Base-by-base conservation (phyloP, 305 asterid species). In the Fraxinus xanthoxyloides region DNA sequence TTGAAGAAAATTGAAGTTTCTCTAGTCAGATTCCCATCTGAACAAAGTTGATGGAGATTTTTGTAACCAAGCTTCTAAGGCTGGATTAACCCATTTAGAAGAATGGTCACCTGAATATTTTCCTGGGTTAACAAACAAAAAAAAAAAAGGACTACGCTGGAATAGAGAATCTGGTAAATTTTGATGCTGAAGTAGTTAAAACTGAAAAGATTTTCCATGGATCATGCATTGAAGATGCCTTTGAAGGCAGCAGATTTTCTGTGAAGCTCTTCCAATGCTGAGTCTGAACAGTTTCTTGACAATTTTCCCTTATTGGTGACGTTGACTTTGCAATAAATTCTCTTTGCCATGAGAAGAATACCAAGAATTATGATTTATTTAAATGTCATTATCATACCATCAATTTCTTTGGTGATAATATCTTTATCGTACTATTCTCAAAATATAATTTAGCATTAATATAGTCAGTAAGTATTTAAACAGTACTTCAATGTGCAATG, bases 21-120 rank as follows among this genome's bases (percentile, higher is more conserved):
- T 67, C 10, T 61, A 28, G 74, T 67, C 32, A 4, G 79, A 76
- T 76, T 32, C 12, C 79, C 79, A 43, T 48, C 78, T 76, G 67
- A 24, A 40, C 26, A 46, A 48, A 76, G 24, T 56, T 67, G 61
- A 43, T 17, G 10, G 30, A 46, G 26, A 24, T 48, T 76, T 76
- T 1, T 26, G 40, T 48, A 17, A 76, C 79, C 79, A 43, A 28
- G 40, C 19, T 28, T 76, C 15, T 24, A 43, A 28, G 61, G 61
- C 61, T 59, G 69, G 69, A 59, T n/a, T 17, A 31, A 77, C 56
- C 48, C 31, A 59, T 48, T 34, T 36, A 77, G 80, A 48, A 15
- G 72, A 75, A 26, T 43, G 35, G 15, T 40, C 19, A 2, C 12
- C 38, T 1, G 35, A 75, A 23, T 24, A n/a, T 13, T 12, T 75